Evolutionary conservation across 305 asterid species (phyloP).

Genomic region (Fraxinus velutina): DNA sequence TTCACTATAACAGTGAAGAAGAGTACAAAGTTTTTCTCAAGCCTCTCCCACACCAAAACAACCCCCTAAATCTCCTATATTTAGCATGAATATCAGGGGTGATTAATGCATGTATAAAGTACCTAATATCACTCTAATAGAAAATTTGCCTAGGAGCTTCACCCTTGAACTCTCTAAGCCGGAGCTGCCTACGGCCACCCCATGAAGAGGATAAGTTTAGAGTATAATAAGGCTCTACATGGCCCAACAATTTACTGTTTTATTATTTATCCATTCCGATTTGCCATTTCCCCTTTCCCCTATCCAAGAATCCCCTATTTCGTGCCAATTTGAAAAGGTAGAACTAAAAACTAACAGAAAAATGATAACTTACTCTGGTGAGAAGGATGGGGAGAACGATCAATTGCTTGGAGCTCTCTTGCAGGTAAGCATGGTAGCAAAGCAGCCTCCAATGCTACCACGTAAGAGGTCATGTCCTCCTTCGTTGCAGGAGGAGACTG

Average conservation of each 20-base stretch:
- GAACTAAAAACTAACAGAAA: background rate
- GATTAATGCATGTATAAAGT: background rate
- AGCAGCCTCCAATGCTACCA: conserved; percentile 84
- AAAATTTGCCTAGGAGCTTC: background rate
- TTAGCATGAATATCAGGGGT: background rate
- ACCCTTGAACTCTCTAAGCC: background rate
- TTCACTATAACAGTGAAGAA: background rate
- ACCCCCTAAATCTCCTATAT: background rate
- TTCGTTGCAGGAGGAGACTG: conserved; percentile 43
- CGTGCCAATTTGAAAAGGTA: background rate
- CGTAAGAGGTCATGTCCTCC: conserved; percentile 79
- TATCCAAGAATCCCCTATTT: background rate
- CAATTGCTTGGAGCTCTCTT: conserved; percentile 89
- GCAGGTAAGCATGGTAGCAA: conserved; percentile 97
- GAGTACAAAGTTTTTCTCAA: background rate
- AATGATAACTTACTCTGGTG: conserved; percentile 67
- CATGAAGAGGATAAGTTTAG: background rate
- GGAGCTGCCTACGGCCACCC: background rate
- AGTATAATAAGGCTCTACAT: background rate
- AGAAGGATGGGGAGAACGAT: conserved; percentile 92
- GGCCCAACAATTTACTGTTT: background rate
- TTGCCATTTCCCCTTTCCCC: background rate
- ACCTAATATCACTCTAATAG: background rate
- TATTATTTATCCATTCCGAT: background rate
- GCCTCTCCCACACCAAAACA: background rate